These are phyloP conservation scores for Jackrogersella multiformis DNA, from an alignment of 495 filamentous ascomycete species.

Conservation along the genomic window DNA sequence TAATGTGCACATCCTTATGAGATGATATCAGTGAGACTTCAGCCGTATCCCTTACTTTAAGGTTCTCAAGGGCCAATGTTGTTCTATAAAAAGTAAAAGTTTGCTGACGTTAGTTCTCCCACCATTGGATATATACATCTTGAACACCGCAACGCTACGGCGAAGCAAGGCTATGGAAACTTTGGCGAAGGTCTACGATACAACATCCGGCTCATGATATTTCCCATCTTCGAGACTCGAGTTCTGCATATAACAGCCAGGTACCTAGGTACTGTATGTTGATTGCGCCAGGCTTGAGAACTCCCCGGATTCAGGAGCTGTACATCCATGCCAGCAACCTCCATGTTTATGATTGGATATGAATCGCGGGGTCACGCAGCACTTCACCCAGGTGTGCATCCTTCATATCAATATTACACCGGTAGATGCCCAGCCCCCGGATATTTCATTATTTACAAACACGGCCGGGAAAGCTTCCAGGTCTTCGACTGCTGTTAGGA, in stretches of 20 bases:
- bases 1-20: too few relatives aligned
- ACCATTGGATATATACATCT: too few relatives aligned
- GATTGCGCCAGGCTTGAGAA: too few relatives aligned
- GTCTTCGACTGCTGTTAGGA: background rate
- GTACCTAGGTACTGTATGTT: too few relatives aligned
- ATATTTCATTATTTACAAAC: background rate
- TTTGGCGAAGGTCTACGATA: background rate
- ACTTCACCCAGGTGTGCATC: background rate
- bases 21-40: too few relatives aligned
- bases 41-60: background rate
- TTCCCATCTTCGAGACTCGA: background rate
- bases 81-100: background rate
- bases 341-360: background rate
- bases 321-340: background rate
- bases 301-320: background rate
- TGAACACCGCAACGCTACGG: background rate
- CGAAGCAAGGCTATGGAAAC: background rate
- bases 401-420: background rate
- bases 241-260: background rate
- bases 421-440: background rate
- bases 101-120: background rate
- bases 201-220: background rate
- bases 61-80: background rate
- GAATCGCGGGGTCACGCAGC: background rate
- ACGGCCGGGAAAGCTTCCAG: too few relatives aligned